A percentile compares a stretch with the other conserved stretches of the same genome.
Evolutionary conservation across 2,329 filamentous ascomycete genomes (phyloP).

Genomic region (Blastomyces parvus): DNA sequence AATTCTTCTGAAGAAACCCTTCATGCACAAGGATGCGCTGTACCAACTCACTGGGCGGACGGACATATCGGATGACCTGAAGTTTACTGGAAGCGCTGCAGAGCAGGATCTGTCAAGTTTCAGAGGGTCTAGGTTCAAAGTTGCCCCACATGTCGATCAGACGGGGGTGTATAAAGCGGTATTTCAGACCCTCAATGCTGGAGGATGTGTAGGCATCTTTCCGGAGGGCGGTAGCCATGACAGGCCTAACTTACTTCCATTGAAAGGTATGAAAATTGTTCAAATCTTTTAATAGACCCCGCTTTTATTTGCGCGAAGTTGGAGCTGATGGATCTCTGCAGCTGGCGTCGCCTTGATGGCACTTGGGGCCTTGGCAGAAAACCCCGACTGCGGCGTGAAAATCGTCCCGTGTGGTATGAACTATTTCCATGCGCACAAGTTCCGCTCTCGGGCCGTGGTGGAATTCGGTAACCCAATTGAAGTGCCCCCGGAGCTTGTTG

Average conservation of each 20-base stretch:
- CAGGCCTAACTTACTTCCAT: conserved; percentile 75
- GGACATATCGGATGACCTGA: conserved; percentile 58
- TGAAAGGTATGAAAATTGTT: conserved; percentile 52
- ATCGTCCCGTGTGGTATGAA: conserved; percentile 99
- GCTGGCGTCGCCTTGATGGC: conserved; percentile 98
- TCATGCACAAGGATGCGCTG: conserved; percentile 66
- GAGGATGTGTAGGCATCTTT: conserved; percentile 92
- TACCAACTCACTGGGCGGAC: conserved; percentile 73
- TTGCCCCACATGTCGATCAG: conserved; percentile 89
- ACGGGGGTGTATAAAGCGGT: conserved; percentile 89
- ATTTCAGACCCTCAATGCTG: conserved; percentile 68
- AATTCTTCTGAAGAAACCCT: conserved; percentile 75
- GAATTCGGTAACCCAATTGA: conserved; percentile 90
- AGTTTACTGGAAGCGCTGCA: conserved; percentile 48
- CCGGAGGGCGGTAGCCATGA: conserved; percentile 96
- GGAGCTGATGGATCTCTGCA: conserved; percentile 25
- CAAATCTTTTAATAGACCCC: not conserved
- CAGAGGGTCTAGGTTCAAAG: conserved; percentile 70
- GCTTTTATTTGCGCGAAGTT: not conserved
- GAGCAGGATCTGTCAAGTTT: conserved; percentile 49
- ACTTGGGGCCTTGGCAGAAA: conserved; percentile 73
- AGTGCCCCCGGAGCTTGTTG: conserved; percentile 69
- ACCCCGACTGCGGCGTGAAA: conserved; percentile 78
- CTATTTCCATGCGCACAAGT: conserved; percentile 98
- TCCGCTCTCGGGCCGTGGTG: conserved; percentile 87